Conservation (phyloP, 2,329 filamentous ascomycete species). For the Aureobasidium mangrovei region DNA sequence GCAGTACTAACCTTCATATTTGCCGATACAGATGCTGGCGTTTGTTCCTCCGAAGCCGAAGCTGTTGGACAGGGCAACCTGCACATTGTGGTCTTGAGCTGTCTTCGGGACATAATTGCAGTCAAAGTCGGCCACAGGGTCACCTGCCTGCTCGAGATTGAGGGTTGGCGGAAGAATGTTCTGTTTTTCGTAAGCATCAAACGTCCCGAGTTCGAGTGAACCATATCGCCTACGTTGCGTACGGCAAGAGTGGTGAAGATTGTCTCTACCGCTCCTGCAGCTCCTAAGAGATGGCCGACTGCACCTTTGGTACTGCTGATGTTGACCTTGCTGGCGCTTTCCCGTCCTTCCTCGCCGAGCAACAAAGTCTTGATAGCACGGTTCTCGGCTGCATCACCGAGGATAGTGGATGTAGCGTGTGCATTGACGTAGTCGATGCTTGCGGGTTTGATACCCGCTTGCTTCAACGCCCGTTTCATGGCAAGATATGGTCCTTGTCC, state of each 20-base stretch:
- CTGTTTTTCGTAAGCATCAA: constrained; percentile 36
- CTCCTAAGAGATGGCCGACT: constrained; percentile 82
- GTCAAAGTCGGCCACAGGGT: constrained; percentile 53
- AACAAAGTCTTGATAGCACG: constrained; percentile 70
- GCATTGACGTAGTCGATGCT: constrained; percentile 89
- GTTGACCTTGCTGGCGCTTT: constrained; percentile 56
- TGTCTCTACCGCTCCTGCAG: constrained; percentile 83
- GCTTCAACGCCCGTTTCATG: constrained; percentile 74
- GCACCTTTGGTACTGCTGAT: constrained; percentile 93
- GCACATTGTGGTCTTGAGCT: constrained; percentile 61
- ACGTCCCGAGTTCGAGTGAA: not conserved
- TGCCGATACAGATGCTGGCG: constrained; percentile 72
- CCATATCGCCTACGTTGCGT: constrained; percentile 52
- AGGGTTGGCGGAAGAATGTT: constrained; percentile 75
- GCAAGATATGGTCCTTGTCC: constrained; percentile 73
- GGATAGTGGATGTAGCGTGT: constrained; percentile 77
- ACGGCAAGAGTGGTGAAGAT: constrained; percentile 76
- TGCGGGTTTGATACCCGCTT: constrained; percentile 59
- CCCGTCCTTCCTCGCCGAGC: constrained; percentile 60
- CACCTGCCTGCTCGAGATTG: constrained; percentile 60
- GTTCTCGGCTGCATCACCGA: constrained; percentile 86
- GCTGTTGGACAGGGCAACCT: constrained; percentile 80
- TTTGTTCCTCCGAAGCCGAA: constrained; percentile 98
- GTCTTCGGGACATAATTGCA: constrained; percentile 77
- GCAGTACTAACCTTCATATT: constrained; percentile 20